phyloP scores from a whole-genome alignment of 345 rosid species.

The Eutrema heterophyllum region DNA sequence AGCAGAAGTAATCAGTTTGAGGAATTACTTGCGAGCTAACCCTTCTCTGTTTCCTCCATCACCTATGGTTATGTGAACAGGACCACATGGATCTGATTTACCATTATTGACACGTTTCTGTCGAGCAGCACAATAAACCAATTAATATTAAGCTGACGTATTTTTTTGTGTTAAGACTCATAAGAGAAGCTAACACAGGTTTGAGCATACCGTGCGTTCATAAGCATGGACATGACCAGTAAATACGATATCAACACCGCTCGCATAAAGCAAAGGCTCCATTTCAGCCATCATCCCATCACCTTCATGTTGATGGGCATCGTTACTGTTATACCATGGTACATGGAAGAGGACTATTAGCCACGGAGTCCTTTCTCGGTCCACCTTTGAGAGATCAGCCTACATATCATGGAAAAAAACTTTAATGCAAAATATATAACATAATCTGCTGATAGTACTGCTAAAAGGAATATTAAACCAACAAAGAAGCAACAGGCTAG shows the following conservation, averaged over 20 bases:
- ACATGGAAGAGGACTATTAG: constrained; percentile 72
- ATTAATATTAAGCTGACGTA: constrained; percentile 9
- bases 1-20: constrained; percentile 2
- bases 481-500: not conserved
- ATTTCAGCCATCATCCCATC: constrained; percentile 70
- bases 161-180: not conserved
- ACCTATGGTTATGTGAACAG: constrained; percentile 81
- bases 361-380: constrained; percentile 85
- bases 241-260: constrained; percentile 67
- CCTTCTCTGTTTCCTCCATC: constrained; percentile 98
- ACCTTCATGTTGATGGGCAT: constrained; percentile 86
- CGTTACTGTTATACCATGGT: constrained; percentile 94
- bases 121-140: constrained; percentile 3
- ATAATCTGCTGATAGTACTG: too few relatives aligned
- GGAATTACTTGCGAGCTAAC: constrained; percentile 58
- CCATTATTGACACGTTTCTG: constrained; percentile 74
- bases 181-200: not conserved
- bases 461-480: too few relatives aligned
- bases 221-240: constrained; percentile 98
- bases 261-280: constrained; percentile 84
- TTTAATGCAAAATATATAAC: too few relatives aligned
- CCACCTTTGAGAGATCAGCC: constrained; percentile 81
- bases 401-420: too few relatives aligned
- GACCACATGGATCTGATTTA: constrained; percentile 64
- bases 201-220: constrained; percentile 66